Conservation (phyloP, 306 rosid genomes). For the Argentina anserina region DNA sequence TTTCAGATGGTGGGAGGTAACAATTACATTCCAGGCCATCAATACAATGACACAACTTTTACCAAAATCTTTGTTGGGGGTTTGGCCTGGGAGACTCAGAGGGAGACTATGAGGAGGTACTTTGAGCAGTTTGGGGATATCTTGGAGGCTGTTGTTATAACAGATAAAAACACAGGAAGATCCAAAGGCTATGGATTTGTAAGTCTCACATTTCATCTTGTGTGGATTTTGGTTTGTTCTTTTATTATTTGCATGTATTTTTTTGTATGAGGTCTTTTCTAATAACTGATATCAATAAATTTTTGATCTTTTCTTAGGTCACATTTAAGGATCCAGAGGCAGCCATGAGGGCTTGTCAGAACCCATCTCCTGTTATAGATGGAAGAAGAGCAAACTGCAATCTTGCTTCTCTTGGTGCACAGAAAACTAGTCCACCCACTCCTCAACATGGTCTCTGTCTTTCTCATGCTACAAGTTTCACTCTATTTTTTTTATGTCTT, state of each 20-base stretch:
- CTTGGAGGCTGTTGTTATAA: conserved; percentile 91
- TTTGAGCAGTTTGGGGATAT: conserved; percentile 97
- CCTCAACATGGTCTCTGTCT: conserved; percentile 60
- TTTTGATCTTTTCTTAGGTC: conserved; percentile 41
- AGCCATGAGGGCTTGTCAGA: conserved; percentile 88
- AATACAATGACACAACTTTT: conserved; percentile 75
- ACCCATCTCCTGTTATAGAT: conserved; percentile 93
- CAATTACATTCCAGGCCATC: conserved; percentile 35
- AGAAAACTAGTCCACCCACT: conserved; percentile 56
- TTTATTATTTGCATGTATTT: conserved; percentile 6
- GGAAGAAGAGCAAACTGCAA: conserved; percentile 97
- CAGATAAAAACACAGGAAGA: conserved; percentile 89
- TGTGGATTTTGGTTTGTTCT: conserved; percentile 3
- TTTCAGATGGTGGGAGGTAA: conserved; percentile 58
- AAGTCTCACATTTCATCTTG: conserved; percentile 25
- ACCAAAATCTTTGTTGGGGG: conserved; percentile 97
- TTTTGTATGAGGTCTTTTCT: background rate
- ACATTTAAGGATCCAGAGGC: conserved; percentile 93
- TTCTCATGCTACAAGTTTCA: background rate
- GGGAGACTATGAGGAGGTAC: conserved; percentile 80
- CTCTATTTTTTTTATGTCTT: conserved; percentile 15
- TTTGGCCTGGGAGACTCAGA: conserved; percentile 96
- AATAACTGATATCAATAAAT: conserved; percentile 18
- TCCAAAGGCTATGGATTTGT: conserved; percentile 99
- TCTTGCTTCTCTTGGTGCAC: conserved; percentile 92